Conservation (phyloP, 495 filamentous ascomycete genomes). For the Parathielavia hyrcaniae region DNA sequence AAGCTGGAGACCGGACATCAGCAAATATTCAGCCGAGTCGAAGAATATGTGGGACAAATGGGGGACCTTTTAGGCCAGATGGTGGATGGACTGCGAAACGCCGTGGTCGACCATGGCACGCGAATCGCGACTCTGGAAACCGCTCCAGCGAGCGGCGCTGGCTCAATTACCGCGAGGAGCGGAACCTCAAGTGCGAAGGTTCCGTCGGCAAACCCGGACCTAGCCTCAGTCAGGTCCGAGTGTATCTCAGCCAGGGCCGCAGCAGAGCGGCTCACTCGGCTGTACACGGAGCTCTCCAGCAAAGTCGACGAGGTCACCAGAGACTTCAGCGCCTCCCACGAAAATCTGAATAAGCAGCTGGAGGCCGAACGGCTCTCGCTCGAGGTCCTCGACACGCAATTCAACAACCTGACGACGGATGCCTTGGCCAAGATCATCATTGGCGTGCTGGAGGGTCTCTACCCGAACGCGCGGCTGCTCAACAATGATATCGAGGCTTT, state of each 20-base stretch:
- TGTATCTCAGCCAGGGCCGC: not conserved
- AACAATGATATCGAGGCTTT: slow-evolving; percentile 5
- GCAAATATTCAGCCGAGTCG: not conserved
- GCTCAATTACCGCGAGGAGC: not conserved
- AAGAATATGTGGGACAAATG: not conserved
- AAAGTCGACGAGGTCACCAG: not conserved
- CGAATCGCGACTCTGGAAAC: not conserved
- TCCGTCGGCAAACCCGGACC: not conserved
- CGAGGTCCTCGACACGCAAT: slow-evolving; percentile 20
- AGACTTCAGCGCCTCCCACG: not conserved
- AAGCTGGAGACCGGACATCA: not conserved
- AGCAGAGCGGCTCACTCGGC: not conserved
- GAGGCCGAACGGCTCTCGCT: slow-evolving; percentile 7
- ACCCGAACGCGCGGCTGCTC: slow-evolving; percentile 15
- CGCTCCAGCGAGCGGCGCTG: too few relatives aligned
- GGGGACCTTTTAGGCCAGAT: not conserved
- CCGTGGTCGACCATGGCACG: not conserved
- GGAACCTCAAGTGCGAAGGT: not conserved
- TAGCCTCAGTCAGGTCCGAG: slow-evolving; percentile 3
- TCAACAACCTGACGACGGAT: slow-evolving; percentile 29
- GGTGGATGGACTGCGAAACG: not conserved
- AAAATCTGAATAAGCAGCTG: slow-evolving; percentile 4
- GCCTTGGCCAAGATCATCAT: slow-evolving; percentile 26
- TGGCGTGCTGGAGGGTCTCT: slow-evolving; percentile 23
- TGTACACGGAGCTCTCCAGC: not conserved